Base-by-base conservation (phyloP, 2,329 filamentous ascomycete genomes). In the Clathrospora elynae region DNA sequence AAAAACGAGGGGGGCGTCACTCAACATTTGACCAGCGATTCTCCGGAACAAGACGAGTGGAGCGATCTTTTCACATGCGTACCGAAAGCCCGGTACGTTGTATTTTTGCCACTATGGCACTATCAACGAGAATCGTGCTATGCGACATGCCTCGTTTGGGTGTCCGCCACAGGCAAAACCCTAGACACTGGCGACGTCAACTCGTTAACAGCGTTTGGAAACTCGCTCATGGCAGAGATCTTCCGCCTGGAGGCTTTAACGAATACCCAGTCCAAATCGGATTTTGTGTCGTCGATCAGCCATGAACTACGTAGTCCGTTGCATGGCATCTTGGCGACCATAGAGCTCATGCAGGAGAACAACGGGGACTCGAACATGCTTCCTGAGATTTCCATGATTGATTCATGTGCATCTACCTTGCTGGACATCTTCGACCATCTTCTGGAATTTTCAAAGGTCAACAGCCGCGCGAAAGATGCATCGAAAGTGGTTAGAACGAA, bases 301-400 rank as follows among this genome's bases (percentile, higher is more conserved):
- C 77, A 80, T 49, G 77, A 80, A 46, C 64, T 80, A 67, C n/a
- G 77, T 72, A 3, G 58, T 78, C 11, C 77, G 75, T 42, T 57
- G 3, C 53, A 59, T 32, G 53, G 55, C 10, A 59, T 59, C 9
- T 22, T 55, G 8, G 75, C 74, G 2, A 76, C 73, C 18, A 70
- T 71, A 1, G 77, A 80, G 46, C 67, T 78, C 5, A 53, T 80
- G 2, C 63, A 70, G 5, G 73, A 74, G 6, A 76, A 71, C 5
- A 0, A 52, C 63, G 5, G 58, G 70, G 1, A 64, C 71, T 28
- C 42, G 8, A 35, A 57, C 66, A 2, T 70, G 70, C 13, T 74
- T 16, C 71, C 71, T 3, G 64, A 78, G 20, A 63, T 78, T 0
- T 70, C 68, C 2, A 77, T 73, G 44, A 70, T 79, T 10, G 73